Percentiles rank a stretch among this genome's conserved stretches.
phyloP scores from a whole-genome alignment of 2,329 filamentous ascomycete species.

The Nemania bipapillata region DNA sequence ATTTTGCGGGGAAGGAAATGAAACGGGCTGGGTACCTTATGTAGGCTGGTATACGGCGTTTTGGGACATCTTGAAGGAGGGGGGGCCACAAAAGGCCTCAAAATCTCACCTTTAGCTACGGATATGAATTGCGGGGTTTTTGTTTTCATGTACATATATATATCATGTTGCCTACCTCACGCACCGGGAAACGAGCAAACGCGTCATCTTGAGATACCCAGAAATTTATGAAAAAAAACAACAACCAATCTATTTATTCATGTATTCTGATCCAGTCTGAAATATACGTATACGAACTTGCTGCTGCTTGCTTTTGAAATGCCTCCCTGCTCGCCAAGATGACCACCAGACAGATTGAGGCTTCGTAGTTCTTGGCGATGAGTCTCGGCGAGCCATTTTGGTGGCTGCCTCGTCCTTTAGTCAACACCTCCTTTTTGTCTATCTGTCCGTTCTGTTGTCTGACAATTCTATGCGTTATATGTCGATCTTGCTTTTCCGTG shows the following conservation, averaged over 20 bases:
- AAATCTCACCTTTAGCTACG: background rate
- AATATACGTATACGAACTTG: background rate
- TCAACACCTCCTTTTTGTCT: slow-evolving; percentile 7
- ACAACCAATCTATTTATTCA: slow-evolving; percentile 21
- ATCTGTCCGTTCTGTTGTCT: slow-evolving; percentile 3
- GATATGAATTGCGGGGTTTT: background rate
- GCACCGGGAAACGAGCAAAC: slow-evolving; percentile 19
- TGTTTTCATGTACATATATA: background rate
- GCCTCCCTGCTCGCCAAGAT: background rate
- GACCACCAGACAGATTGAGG: background rate
- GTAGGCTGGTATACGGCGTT: background rate
- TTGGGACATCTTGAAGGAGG: background rate
- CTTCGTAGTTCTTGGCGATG: slow-evolving; percentile 18
- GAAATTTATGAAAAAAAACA: slow-evolving; percentile 31
- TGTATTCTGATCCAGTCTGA: background rate
- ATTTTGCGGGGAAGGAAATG: slow-evolving; percentile 3
- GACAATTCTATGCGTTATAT: background rate
- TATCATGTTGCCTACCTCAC: slow-evolving; percentile 18
- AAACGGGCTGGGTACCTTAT: background rate
- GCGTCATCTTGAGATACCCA: slow-evolving; percentile 41
- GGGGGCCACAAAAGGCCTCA: background rate
- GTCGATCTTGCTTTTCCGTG: background rate
- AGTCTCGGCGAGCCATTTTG: slow-evolving; percentile 17
- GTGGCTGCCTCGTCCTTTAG: background rate
- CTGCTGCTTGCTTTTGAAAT: background rate